Evolutionary conservation across 2,329 filamentous ascomycete species (phyloP).

Genomic region (Didymellaceae sp.): DNA sequence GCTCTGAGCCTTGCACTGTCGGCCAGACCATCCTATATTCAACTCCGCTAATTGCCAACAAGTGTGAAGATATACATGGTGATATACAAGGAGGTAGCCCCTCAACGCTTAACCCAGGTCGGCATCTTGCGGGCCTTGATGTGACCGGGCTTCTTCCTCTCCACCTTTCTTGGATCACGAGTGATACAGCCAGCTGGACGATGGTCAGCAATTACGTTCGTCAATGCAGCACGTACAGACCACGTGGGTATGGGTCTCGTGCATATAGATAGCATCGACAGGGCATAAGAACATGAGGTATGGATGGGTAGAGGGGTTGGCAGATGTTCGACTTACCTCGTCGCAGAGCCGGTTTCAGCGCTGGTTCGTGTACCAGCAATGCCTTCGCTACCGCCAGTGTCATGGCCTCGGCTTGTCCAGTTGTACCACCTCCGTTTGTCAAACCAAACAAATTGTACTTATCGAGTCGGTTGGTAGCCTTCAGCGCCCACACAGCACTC

Average conservation of each 20-base stretch:
- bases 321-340: slow-evolving; percentile 70
- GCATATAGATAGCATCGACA: not conserved
- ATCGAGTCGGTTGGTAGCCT: slow-evolving; percentile 80
- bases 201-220: slow-evolving; percentile 51
- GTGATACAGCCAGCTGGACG: slow-evolving; percentile 85
- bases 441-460: slow-evolving; percentile 97
- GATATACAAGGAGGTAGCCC: slow-evolving; percentile 30
- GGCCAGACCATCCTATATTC: slow-evolving; percentile 17
- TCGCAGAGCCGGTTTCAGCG: slow-evolving; percentile 83
- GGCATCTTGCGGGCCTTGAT: slow-evolving; percentile 98
- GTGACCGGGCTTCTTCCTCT: slow-evolving; percentile 97
- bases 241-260: not conserved
- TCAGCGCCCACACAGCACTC: slow-evolving; percentile 90
- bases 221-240: slow-evolving; percentile 11
- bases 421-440: slow-evolving; percentile 85
- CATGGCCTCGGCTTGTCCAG: slow-evolving; percentile 93
- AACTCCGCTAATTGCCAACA: slow-evolving; percentile 23
- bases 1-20: not conserved
- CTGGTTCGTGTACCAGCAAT: slow-evolving; percentile 88
- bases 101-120: slow-evolving; percentile 88
- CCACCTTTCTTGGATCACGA: slow-evolving; percentile 87
- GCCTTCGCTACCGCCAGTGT: slow-evolving; percentile 89
- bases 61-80: slow-evolving; percentile 20
- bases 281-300: slow-evolving; percentile 4
- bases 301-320: not conserved